Conservation (phyloP, 2,329 filamentous ascomycete genomes). For the Ophiostoma perfectum region DNA sequence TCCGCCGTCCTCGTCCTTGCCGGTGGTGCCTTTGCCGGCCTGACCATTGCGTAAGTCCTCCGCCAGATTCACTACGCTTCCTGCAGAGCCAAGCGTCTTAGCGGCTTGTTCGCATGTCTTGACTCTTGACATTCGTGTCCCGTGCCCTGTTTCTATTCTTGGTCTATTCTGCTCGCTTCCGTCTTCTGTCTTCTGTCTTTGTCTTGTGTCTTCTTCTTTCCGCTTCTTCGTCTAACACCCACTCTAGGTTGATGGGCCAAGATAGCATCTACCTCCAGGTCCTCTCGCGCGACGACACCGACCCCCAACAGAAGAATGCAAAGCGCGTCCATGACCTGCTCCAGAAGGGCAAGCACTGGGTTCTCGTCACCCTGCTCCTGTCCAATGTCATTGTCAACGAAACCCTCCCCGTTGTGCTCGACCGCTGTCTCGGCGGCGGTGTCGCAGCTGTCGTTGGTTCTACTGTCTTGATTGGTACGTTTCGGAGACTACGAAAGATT, state of each 20-base stretch:
- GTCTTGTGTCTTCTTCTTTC: not conserved
- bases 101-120: conserved; percentile 8
- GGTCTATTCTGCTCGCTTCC: not conserved
- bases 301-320: conserved; percentile 80
- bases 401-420: conserved; percentile 88
- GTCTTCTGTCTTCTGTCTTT: not conserved
- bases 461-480: conserved; percentile 84
- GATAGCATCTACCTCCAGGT: conserved; percentile 98
- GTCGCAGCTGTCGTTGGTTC: conserved; percentile 91
- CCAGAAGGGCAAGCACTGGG: conserved; percentile 93
- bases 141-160: not conserved
- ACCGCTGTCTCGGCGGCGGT: conserved; percentile 87
- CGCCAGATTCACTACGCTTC: not conserved
- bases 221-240: not conserved
- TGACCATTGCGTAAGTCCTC: conserved; percentile 72
- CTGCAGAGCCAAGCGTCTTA: conserved; percentile 8
- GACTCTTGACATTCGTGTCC: not conserved
- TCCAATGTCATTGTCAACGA: conserved; percentile 99
- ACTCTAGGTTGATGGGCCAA: conserved; percentile 55
- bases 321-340: conserved; percentile 73
- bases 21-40: conserved; percentile 87
- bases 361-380: conserved; percentile 85
- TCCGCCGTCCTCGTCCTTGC: conserved; percentile 77
- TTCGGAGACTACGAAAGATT: not conserved
- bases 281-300: conserved; percentile 77